Conservation (phyloP, 148 eudicot genomes). For the Arctostaphylos glauca region DNA sequence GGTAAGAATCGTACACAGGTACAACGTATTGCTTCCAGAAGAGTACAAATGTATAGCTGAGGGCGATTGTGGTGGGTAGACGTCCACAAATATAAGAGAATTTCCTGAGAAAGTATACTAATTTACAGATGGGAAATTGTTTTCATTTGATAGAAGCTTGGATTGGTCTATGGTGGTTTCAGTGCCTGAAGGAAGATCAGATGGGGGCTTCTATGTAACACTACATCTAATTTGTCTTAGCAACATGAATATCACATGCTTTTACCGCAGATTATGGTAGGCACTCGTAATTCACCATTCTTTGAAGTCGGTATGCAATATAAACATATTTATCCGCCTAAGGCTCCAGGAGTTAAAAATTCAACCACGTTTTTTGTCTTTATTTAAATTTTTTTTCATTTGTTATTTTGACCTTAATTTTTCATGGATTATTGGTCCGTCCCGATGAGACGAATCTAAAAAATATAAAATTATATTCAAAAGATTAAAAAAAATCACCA, state of each 20-base stretch:
- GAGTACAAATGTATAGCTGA: neutral
- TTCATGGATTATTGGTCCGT: no score
- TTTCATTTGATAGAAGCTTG: slow-evolving; percentile 27
- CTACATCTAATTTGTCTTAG: neutral
- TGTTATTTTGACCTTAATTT: no score
- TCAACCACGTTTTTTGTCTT: no score
- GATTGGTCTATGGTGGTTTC: neutral
- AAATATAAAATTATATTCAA: no score
- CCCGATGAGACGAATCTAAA: no score
- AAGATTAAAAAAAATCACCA: no score
- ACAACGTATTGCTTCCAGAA: slow-evolving; percentile 8
- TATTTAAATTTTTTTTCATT: no score
- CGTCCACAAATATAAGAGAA: slow-evolving; percentile 1
- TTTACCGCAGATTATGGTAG: no score
- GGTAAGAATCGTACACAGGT: neutral
- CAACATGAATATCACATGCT: neutral
- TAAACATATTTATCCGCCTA: no score
- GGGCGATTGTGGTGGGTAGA: slow-evolving; percentile 1
- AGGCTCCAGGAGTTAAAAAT: no score
- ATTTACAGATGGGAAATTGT: slow-evolving; percentile 29
- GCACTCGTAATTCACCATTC: no score
- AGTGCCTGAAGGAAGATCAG: neutral
- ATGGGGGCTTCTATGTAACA: neutral
- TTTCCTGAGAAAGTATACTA: neutral
- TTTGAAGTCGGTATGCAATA: no score